phyloP scores from a whole-genome alignment of 768 basidiomycete genomes.

The Lepiota subincarnata region DNA sequence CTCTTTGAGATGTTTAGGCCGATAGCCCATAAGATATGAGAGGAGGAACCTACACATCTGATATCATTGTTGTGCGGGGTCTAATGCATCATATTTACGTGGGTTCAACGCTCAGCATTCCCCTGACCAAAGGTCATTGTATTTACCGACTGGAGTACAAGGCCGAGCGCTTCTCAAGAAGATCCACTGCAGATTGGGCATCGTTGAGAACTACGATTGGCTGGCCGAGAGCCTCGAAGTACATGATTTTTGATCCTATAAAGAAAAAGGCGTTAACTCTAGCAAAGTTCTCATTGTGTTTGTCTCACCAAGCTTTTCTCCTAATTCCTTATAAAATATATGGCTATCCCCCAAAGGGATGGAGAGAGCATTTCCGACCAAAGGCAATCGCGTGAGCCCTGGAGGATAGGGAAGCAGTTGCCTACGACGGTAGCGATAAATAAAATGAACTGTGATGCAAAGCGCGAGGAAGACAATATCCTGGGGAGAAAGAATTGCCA shows the following conservation, averaged over 20 bases:
- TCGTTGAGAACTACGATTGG: constrained; percentile 37
- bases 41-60: constrained; percentile 8
- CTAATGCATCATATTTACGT: neutral
- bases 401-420: neutral
- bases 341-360: constrained; percentile 9
- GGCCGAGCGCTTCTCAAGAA: constrained; percentile 53
- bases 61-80: constrained; percentile 1
- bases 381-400: constrained; percentile 8
- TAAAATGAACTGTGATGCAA: neutral
- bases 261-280: neutral
- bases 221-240: constrained; percentile 47
- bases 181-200: constrained; percentile 38
- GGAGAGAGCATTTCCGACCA: constrained; percentile 11
- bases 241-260: constrained; percentile 38
- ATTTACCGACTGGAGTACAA: constrained; percentile 50
- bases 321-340: constrained; percentile 8
- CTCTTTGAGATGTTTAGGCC: neutral
- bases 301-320: constrained; percentile 10
- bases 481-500: neutral
- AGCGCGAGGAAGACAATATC: neutral
- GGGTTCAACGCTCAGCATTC: neutral
- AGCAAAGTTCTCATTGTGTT: neutral
- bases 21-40: neutral
- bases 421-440: neutral
- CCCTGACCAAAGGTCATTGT: neutral